phyloP scores from a whole-genome alignment of 805 yeast genomes.

The Pichia rugopelliculosa region DNA sequence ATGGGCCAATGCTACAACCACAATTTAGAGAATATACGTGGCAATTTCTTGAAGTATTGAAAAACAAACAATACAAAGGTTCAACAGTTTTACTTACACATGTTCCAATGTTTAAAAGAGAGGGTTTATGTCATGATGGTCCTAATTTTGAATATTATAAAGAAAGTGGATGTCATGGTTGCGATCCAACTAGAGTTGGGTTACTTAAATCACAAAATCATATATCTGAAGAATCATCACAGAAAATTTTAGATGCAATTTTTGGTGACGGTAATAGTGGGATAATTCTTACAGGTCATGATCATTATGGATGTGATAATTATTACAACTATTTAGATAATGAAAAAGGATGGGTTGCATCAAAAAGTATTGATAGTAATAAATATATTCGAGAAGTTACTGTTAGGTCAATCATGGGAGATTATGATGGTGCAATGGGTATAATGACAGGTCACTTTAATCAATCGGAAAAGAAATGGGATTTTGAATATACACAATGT shows the following conservation, averaged over 20 bases:
- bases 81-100: constrained; percentile 81
- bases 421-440: constrained; percentile 85
- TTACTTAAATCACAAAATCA: constrained; percentile 81
- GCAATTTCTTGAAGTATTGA: constrained; percentile 61
- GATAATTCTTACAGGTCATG: constrained; percentile 86
- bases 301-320: constrained; percentile 87
- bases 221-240: constrained; percentile 57
- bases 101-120: constrained; percentile 77
- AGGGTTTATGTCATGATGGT: constrained; percentile 82
- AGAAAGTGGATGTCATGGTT: constrained; percentile 37
- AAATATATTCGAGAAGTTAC: constrained; percentile 65
- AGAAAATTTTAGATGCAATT: constrained; percentile 60
- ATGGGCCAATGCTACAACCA: constrained; percentile 82
- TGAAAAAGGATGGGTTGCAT: constrained; percentile 51
- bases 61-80: constrained; percentile 55
- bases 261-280: constrained; percentile 68
- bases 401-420: constrained; percentile 95
- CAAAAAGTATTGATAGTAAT: constrained; percentile 31
- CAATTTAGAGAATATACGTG: constrained; percentile 61
- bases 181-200: constrained; percentile 63
- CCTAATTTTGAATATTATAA: constrained; percentile 61
- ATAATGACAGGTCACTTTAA: constrained; percentile 68
- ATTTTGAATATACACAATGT: constrained; percentile 65
- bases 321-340: constrained; percentile 43
- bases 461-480: constrained; percentile 40